Conservation (phyloP, 2,329 filamentous ascomycete genomes). For the Trichophyton simii region DNA sequence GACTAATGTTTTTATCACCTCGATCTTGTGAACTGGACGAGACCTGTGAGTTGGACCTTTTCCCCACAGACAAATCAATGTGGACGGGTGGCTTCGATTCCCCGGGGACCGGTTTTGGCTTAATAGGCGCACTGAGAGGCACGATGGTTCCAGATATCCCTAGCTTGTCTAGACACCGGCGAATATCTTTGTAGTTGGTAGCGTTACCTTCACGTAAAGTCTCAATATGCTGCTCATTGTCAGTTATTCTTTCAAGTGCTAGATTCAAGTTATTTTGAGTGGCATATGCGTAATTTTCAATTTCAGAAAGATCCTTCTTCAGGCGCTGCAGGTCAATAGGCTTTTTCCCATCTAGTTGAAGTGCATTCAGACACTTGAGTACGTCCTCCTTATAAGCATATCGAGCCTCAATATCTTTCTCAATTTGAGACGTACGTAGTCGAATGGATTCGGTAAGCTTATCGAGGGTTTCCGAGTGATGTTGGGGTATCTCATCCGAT, state of each 20-base stretch:
- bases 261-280: not conserved
- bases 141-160: not conserved
- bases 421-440: not conserved
- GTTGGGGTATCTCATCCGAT: not conserved
- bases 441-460: not conserved
- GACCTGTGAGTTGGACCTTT: not conserved
- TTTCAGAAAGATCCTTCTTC: not conserved
- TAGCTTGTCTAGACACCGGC: not conserved
- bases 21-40: not conserved
- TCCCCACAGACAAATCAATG: not conserved
- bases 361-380: not conserved
- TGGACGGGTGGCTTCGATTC: not conserved
- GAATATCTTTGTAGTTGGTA: not conserved
- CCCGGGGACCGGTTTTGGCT: not conserved
- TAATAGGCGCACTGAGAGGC: not conserved
- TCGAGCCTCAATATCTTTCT: not conserved
- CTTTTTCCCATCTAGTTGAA: not conserved
- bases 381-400: not conserved
- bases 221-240: not conserved
- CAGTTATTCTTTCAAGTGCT: not conserved
- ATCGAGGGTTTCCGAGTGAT: not conserved
- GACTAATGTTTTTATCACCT: not conserved
- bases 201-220: not conserved
- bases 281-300: not conserved
- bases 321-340: not conserved